These are phyloP conservation scores for Pseudogymnoascus sp. DNA, from an alignment of 2,329 filamentous ascomycete species.

Conservation along the genomic window DNA sequence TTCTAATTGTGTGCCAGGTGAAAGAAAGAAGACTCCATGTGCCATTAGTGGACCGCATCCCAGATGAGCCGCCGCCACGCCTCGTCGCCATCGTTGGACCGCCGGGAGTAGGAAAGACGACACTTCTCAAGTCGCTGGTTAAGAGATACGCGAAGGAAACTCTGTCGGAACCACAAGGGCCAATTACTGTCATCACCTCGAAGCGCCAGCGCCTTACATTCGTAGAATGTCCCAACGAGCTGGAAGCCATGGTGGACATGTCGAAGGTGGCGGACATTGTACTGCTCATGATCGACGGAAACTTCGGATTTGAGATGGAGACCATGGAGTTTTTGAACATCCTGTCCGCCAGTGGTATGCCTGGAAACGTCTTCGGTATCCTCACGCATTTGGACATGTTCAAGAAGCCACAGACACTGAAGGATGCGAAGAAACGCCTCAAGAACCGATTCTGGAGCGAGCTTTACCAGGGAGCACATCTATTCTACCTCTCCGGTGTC, in stretches of 20 bases:
- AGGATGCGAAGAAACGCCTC: conserved; percentile 88
- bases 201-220: conserved; percentile 94
- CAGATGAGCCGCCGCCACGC: conserved; percentile 88
- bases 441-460: conserved; percentile 97
- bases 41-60: conserved; percentile 87
- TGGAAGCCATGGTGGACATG: conserved; percentile 93
- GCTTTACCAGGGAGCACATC: conserved; percentile 89
- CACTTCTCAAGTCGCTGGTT: conserved; percentile 87
- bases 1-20: conserved; percentile 45
- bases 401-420: conserved; percentile 83
- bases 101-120: conserved; percentile 91
- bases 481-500: conserved; percentile 94
- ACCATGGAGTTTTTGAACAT: conserved; percentile 99
- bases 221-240: conserved; percentile 91
- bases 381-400: conserved; percentile 95
- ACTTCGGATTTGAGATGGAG: conserved; percentile 99
- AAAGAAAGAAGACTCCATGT: conserved; percentile 96
- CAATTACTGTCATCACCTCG: conserved; percentile 91
- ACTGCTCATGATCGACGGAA: conserved; percentile 95
- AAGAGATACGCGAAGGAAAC: conserved; percentile 94
- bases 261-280: conserved; percentile 97
- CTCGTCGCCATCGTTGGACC: conserved; percentile 92
- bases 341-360: conserved; percentile 90
- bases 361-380: conserved; percentile 95
- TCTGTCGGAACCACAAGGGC: conserved; percentile 79